Conservation (phyloP, 306 rosid genomes). For the Quercus cerris region DNA sequence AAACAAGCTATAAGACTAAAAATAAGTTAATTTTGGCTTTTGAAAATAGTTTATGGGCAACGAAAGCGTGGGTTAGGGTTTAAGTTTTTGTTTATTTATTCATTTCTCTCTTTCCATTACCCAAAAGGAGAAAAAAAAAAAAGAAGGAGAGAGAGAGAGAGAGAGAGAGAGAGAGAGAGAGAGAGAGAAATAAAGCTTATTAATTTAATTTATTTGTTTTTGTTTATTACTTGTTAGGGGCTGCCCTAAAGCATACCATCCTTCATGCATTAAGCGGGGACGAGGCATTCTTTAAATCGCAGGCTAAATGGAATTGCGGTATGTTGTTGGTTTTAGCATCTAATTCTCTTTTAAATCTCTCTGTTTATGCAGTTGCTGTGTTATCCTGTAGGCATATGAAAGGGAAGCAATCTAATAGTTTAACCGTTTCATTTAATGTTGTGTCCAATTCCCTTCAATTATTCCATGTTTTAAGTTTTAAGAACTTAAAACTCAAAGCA, state of each 20-base stretch:
- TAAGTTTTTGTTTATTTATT: background rate
- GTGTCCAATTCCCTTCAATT: background rate
- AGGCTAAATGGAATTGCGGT: conserved; percentile 98
- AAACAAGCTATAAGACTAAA: too few relatives aligned
- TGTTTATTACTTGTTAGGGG: conserved; percentile 51
- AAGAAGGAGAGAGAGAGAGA: too few relatives aligned
- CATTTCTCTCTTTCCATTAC: background rate
- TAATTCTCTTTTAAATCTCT: background rate
- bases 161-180: background rate
- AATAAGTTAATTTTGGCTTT: too few relatives aligned
- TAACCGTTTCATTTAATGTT: background rate
- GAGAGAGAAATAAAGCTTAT: background rate
- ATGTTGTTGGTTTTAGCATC: conserved; percentile 16
- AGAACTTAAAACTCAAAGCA: too few relatives aligned
- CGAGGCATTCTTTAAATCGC: conserved; percentile 76
- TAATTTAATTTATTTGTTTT: background rate
- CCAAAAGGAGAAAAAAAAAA: background rate
- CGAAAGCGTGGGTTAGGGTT: background rate
- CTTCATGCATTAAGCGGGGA: conserved; percentile 83
- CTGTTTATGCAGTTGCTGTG: background rate
- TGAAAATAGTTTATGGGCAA: too few relatives aligned
- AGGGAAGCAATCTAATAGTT: background rate
- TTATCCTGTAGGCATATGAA: background rate
- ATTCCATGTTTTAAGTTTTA: too few relatives aligned
- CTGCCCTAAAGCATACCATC: conserved; percentile 97